Evolutionary conservation across 116 monocot species (phyloP).

Genomic region (Trichopus zeylanicus): DNA sequence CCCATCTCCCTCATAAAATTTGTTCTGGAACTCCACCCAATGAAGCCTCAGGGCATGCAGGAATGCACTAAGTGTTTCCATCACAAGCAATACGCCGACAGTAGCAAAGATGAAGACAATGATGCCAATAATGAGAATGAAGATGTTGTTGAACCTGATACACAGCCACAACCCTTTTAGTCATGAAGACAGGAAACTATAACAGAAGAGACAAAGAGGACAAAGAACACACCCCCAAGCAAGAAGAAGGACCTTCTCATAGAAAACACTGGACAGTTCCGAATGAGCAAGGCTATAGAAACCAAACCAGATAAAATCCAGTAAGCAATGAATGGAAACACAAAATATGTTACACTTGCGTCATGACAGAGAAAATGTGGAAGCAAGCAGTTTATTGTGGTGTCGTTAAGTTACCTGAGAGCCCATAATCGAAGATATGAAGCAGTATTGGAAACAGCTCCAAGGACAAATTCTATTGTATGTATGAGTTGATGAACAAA

Average conservation of each 20-base stretch:
- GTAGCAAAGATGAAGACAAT: conserved; percentile 80
- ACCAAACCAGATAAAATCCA: neutral
- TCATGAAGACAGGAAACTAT: neutral
- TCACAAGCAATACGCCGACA: conserved; percentile 87
- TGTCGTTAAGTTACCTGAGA: conserved; percentile 53
- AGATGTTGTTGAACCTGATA: conserved; percentile 70
- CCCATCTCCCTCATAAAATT: conserved; percentile 98
- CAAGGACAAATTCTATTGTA: conserved; percentile 99
- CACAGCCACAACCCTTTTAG: neutral
- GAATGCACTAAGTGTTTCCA: conserved; percentile 99
- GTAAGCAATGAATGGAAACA: neutral
- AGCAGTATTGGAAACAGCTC: conserved; percentile 97
- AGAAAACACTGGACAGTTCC: conserved; percentile 85
- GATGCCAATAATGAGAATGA: conserved; percentile 66
- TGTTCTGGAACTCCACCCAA: conserved; percentile 99
- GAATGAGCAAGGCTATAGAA: conserved; percentile 96
- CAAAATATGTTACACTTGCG: neutral
- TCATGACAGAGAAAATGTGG: neutral
- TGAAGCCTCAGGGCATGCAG: conserved; percentile 98
- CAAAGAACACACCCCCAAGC: conserved; percentile 67
- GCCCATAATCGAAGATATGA: conserved; percentile 99
- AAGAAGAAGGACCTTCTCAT: conserved; percentile 92
- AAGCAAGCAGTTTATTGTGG: neutral
- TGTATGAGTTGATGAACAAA: conserved; percentile 99
- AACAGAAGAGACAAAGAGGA: neutral